phyloP scores from a whole-genome alignment of 768 basidiomycete genomes.

The Mycena rebaudengoi region DNA sequence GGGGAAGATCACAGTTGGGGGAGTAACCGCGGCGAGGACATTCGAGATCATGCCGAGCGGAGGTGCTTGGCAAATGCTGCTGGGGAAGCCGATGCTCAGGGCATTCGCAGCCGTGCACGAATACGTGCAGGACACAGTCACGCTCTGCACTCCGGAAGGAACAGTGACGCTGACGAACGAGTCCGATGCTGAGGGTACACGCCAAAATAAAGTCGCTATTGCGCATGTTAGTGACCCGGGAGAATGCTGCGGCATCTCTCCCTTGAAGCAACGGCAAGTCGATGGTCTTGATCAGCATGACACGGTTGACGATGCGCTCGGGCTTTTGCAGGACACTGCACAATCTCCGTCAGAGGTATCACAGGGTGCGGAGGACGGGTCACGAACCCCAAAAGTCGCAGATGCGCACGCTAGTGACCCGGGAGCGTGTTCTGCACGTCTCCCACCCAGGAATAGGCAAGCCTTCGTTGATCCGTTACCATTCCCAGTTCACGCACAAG shows the following conservation, averaged over 20 bases:
- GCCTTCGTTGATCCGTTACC: neutral
- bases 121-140: constrained; percentile 12
- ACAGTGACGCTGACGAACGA: neutral
- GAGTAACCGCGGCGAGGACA: neutral
- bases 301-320: constrained; percentile 1
- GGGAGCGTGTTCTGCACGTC: constrained; percentile 1
- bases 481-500: neutral
- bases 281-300: neutral
- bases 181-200: constrained; percentile 4
- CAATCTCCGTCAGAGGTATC: neutral
- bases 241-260: constrained; percentile 14
- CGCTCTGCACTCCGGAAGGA: neutral
- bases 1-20: constrained; percentile 26
- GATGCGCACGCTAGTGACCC: constrained; percentile 7
- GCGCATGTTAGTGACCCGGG: constrained; percentile 18
- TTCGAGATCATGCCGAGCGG: constrained; percentile 33
- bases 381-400: constrained; percentile 8
- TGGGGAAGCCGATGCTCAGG: constrained; percentile 26
- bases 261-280: constrained; percentile 16
- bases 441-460: neutral
- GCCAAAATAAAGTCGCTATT: constrained; percentile 15
- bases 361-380: neutral
- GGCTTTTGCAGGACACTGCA: neutral
- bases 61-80: constrained; percentile 23
- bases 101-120: constrained; percentile 17